These are phyloP conservation scores for Pythium guiyangense DNA, from an alignment of 352 stramenopile species.

Conservation along the genomic window DNA sequence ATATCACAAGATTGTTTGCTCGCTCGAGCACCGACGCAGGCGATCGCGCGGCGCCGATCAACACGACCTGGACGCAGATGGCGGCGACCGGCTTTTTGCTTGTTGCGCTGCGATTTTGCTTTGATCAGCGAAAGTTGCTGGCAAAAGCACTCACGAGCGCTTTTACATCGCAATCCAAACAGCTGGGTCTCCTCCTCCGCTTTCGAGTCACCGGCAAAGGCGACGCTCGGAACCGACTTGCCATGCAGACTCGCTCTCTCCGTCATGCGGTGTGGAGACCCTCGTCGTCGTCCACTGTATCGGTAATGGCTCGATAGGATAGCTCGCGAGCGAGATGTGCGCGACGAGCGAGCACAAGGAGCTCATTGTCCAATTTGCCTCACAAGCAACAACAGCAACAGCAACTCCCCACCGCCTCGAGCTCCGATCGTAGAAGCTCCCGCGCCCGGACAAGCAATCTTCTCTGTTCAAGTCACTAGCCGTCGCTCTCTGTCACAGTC, in stretches of 20 bases:
- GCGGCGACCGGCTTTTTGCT: no score
- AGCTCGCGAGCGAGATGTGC: background rate
- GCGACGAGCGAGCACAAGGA: background rate
- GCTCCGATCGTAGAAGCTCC: background rate
- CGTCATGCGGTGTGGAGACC: no score
- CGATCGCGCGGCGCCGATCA: no score
- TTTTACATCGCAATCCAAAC: slow-evolving; percentile 1
- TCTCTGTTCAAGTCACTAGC: background rate
- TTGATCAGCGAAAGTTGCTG: no score
- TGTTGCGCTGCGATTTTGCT: no score
- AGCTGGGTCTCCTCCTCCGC: background rate
- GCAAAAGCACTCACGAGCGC: no score
- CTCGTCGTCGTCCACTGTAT: no score
- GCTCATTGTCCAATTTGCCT: slow-evolving; percentile 10
- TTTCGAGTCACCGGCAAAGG: no score
- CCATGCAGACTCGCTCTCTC: no score
- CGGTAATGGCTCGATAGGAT: background rate
- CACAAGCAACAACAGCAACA: background rate
- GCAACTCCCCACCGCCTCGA: background rate
- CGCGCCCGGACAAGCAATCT: background rate
- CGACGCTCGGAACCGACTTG: background rate
- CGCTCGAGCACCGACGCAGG: no score
- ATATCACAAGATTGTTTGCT: no score
- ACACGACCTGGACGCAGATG: no score
- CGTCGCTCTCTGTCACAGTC: background rate